Evolutionary conservation across 2,329 filamentous ascomycete genomes (phyloP).

Genomic region (Teratosphaeria gauchensis): DNA sequence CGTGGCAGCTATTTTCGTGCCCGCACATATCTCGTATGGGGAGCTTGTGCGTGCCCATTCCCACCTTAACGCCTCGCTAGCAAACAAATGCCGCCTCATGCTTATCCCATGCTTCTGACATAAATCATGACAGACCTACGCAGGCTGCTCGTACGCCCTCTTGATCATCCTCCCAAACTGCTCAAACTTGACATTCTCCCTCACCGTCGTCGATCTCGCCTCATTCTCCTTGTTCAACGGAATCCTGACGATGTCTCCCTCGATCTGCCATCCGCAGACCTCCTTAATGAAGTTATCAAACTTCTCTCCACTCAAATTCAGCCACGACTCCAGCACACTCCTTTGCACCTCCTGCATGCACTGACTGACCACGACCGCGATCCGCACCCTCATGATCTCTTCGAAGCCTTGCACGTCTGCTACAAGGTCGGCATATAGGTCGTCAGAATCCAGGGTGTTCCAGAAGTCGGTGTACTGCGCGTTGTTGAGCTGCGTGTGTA

Average conservation of each 20-base stretch:
- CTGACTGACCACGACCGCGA: slow-evolving; percentile 78
- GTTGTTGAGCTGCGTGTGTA: slow-evolving; percentile 80
- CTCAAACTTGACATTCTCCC: slow-evolving; percentile 88
- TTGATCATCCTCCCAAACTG: slow-evolving; percentile 73
- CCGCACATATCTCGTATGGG: background rate
- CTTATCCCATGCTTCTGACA: background rate
- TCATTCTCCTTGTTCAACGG: slow-evolving; percentile 95
- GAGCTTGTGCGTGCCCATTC: background rate
- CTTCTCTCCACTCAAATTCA: slow-evolving; percentile 37
- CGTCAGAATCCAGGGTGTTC: slow-evolving; percentile 83
- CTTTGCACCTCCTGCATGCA: slow-evolving; percentile 65
- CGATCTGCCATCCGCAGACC: slow-evolving; percentile 69
- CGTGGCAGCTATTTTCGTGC: background rate
- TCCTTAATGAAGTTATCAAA: slow-evolving; percentile 42
- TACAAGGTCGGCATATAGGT: slow-evolving; percentile 89
- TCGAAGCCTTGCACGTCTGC: slow-evolving; percentile 94
- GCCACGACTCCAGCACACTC: slow-evolving; percentile 39
- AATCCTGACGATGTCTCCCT: slow-evolving; percentile 54
- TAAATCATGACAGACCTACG: slow-evolving; percentile 21
- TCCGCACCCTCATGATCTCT: slow-evolving; percentile 81
- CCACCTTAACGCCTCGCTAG: slow-evolving; percentile 5
- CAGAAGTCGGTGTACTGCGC: slow-evolving; percentile 91
- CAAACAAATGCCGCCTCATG: background rate
- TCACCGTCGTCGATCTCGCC: slow-evolving; percentile 88
- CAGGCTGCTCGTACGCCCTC: slow-evolving; percentile 76